Evolutionary conservation across 306 rosid species (phyloP).

Genomic region (Cucumis sativus): Cucumber_9930_V3 NC_026656.2:2444501-2445000

Average conservation of each 20-base stretch:
- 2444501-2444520: no score
- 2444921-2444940: background rate
- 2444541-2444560: no score
- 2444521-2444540: no score
- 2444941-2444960: background rate
- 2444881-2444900: background rate
- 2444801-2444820: background rate
- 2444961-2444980: background rate
- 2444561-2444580: no score
- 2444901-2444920: background rate
- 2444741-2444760: background rate
- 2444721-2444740: background rate
- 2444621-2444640: no score
- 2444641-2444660: no score
- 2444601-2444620: no score
- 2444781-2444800: background rate
- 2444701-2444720: background rate
- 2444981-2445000: background rate
- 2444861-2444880: background rate
- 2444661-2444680: no score
- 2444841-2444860: background rate
- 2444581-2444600: no score
- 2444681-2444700: no score
- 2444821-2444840: background rate
- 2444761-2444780: background rate